phyloP scores from a whole-genome alignment of 1,139 yeast genomes.

The Nakaseomyces delphensis region DNA sequence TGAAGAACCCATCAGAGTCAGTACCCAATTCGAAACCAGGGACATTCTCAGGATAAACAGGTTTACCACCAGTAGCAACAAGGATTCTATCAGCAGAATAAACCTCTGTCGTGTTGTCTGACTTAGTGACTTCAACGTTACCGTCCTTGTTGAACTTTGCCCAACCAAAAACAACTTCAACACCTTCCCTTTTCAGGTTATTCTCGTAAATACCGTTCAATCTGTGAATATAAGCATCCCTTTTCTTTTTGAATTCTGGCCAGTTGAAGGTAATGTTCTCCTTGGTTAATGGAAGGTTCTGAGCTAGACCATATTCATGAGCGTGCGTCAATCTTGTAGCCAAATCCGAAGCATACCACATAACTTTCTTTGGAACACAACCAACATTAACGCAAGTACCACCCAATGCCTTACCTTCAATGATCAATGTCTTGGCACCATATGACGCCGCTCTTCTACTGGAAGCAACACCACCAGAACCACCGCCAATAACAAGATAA shows the following conservation, averaged over 20 bases:
- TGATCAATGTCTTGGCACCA: slow-evolving; percentile 78
- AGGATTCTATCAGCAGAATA: slow-evolving; percentile 76
- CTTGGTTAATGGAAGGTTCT: slow-evolving; percentile 46
- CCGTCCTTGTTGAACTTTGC: slow-evolving; percentile 68
- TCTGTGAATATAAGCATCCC: slow-evolving; percentile 83
- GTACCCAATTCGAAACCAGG: slow-evolving; percentile 80
- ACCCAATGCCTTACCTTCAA: slow-evolving; percentile 78
- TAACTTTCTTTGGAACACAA: slow-evolving; percentile 96
- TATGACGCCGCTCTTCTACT: slow-evolving; percentile 93
- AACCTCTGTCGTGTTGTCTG: slow-evolving; percentile 46
- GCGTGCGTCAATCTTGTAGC: slow-evolving; percentile 71
- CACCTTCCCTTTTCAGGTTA: slow-evolving; percentile 80
- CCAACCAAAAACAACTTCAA: slow-evolving; percentile 79
- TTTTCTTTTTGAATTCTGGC: slow-evolving; percentile 67
- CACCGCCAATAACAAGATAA: slow-evolving; percentile 95
- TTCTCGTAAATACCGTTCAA: slow-evolving; percentile 89
- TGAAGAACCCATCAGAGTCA: slow-evolving; percentile 88
- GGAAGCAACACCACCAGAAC: slow-evolving; percentile 98
- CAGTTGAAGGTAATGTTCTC: slow-evolving; percentile 54
- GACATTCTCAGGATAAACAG: slow-evolving; percentile 55
- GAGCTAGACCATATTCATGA: slow-evolving; percentile 67
- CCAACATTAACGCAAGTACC: slow-evolving; percentile 99
- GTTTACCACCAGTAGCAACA: slow-evolving; percentile 90
- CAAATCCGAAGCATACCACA: slow-evolving; percentile 95
- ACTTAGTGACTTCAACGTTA: slow-evolving; percentile 65